Percentiles rank a stretch among this genome's conserved stretches.
These are phyloP conservation scores for Endoconidiophora laricicola DNA, from an alignment of 2,329 filamentous ascomycete species.

Conservation along the genomic window DNA sequence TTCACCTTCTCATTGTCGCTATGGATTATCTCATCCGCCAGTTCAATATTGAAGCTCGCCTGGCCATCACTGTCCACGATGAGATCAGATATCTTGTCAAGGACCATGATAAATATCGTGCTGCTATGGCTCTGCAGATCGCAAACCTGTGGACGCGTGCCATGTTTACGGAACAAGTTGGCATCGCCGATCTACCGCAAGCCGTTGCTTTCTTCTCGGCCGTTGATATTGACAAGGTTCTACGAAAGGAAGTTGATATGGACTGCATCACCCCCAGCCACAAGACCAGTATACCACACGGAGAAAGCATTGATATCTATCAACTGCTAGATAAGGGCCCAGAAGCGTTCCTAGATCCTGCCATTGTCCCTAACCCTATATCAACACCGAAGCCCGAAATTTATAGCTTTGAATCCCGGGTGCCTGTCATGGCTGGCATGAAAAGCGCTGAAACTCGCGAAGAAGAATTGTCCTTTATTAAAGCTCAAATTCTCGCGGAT, in stretches of 20 bases:
- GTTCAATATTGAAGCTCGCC: slow-evolving; percentile 69
- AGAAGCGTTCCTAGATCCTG: slow-evolving; percentile 50
- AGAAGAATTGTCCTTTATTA: slow-evolving; percentile 47
- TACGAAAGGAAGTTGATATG: slow-evolving; percentile 98
- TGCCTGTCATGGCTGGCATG: slow-evolving; percentile 64
- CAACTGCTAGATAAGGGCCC: slow-evolving; percentile 59
- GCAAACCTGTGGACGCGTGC: slow-evolving; percentile 92
- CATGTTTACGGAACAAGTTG: slow-evolving; percentile 94
- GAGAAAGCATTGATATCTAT: slow-evolving; percentile 72
- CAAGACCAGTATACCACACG: slow-evolving; percentile 56
- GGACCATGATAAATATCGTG: slow-evolving; percentile 69
- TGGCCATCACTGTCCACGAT: slow-evolving; percentile 91
- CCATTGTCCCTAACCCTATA: slow-evolving; percentile 35
- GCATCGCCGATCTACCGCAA: slow-evolving; percentile 87
- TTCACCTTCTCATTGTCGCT: slow-evolving; percentile 77
- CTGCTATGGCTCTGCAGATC: slow-evolving; percentile 83
- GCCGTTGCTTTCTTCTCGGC: slow-evolving; percentile 91
- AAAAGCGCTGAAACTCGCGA: slow-evolving; percentile 17
- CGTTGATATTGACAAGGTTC: slow-evolving; percentile 82
- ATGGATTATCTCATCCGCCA: slow-evolving; percentile 88
- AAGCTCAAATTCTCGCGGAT: slow-evolving; percentile 63
- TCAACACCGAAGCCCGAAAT: slow-evolving; percentile 39
- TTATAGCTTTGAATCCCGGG: slow-evolving; percentile 52
- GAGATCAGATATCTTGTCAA: slow-evolving; percentile 90
- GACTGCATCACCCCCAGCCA: slow-evolving; percentile 89